A percentile compares a stretch with the other conserved stretches of the same genome.
phyloP scores from a whole-genome alignment of 2,329 filamentous ascomycete genomes.

The Trichoderma hamatum region DNA sequence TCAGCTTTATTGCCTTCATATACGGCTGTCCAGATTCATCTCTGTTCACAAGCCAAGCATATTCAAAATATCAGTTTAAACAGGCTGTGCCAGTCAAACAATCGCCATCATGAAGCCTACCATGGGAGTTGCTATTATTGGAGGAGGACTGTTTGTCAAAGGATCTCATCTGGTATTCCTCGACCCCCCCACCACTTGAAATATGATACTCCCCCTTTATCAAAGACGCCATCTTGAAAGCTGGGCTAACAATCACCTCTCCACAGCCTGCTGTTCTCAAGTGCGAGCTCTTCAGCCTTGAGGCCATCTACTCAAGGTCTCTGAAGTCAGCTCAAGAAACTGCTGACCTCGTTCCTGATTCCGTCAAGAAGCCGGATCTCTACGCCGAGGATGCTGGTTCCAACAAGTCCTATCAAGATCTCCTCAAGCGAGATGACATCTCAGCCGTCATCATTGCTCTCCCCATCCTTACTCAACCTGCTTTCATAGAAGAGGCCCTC shows the following conservation, averaged over 20 bases:
- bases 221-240: not conserved
- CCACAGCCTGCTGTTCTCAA: slow-evolving; percentile 60
- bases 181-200: not conserved
- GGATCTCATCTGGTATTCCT: slow-evolving; percentile 56
- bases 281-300: slow-evolving; percentile 55
- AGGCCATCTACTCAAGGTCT: slow-evolving; percentile 68
- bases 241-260: not conserved
- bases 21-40: not conserved
- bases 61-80: not conserved
- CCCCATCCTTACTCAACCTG: slow-evolving; percentile 64
- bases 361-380: slow-evolving; percentile 45
- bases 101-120: slow-evolving; percentile 31
- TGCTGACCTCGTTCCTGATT: slow-evolving; percentile 43
- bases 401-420: slow-evolving; percentile 52
- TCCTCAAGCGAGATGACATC: slow-evolving; percentile 59
- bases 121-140: slow-evolving; percentile 62
- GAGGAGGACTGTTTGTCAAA: slow-evolving; percentile 64
- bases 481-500: slow-evolving; percentile 60
- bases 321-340: slow-evolving; percentile 57
- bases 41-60: not conserved
- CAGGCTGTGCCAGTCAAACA: not conserved
- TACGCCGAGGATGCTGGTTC: slow-evolving; percentile 60
- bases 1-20: not conserved
- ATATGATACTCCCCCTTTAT: not conserved
- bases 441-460: slow-evolving; percentile 61